Evolutionary conservation across 148 eudicot genomes (phyloP).

Genomic region (Chenopodium album): DNA sequence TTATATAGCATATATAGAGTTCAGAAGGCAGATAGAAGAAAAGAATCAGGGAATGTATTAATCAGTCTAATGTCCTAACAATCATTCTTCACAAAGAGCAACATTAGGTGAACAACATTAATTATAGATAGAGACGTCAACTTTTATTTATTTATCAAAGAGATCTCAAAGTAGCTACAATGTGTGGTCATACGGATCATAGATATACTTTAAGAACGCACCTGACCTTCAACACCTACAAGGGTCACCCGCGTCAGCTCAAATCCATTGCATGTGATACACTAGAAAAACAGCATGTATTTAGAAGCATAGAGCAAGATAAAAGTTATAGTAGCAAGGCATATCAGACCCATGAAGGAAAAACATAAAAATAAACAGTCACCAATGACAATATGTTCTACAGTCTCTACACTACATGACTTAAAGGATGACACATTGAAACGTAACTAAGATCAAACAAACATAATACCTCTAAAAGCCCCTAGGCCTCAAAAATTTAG

Average conservation of each 20-base stretch:
- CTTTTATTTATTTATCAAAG: not conserved
- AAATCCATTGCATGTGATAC: conserved; percentile 76
- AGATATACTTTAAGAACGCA: conserved; percentile 30
- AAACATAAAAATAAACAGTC: not conserved
- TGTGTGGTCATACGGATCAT: not conserved
- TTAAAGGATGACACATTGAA: not conserved
- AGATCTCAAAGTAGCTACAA: conserved; percentile 3
- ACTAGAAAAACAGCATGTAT: conserved; percentile 38
- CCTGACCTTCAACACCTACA: conserved; percentile 85
- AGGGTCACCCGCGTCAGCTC: conserved; percentile 93
- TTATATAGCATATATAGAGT: not conserved
- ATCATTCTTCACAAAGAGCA: not conserved
- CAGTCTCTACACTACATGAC: not conserved
- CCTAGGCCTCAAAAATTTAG: not conserved
- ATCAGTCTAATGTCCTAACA: not conserved
- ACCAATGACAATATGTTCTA: not conserved
- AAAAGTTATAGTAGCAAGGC: not conserved
- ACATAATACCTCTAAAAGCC: not conserved
- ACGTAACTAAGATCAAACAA: not conserved
- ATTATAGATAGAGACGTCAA: not conserved
- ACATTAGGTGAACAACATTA: not conserved
- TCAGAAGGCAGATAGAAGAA: not conserved
- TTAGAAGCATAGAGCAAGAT: not conserved
- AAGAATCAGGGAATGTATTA: not conserved
- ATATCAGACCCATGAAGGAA: not conserved